Percentiles rank a stretch among this genome's conserved stretches.
phyloP scores from a whole-genome alignment of 176 grass and related monocot genomes.

The Tuctoria greenei region DNA sequence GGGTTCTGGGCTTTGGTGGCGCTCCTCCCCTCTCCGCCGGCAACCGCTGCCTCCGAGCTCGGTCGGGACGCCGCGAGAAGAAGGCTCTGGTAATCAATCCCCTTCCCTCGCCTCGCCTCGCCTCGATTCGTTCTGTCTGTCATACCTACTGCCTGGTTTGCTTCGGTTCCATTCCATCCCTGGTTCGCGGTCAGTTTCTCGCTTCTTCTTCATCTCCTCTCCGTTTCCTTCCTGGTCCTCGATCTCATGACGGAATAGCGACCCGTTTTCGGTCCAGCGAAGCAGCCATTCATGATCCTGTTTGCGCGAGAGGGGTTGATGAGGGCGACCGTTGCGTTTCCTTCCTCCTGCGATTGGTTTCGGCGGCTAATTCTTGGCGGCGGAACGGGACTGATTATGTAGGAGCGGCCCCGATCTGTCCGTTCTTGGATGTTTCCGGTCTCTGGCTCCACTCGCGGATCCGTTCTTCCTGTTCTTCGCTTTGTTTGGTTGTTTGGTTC shows the following conservation, averaged over 20 bases:
- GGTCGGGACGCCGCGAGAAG: background rate
- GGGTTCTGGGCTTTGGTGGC: conserved; percentile 10
- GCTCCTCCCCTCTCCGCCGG: background rate
- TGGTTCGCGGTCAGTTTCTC: background rate
- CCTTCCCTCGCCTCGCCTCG: background rate
- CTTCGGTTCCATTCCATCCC: background rate
- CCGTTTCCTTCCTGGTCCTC: too few relatives aligned
- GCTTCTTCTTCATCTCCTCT: background rate
- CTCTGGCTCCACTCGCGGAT: background rate
- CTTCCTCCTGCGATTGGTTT: background rate
- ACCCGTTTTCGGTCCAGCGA: background rate
- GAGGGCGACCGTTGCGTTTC: background rate
- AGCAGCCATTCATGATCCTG: too few relatives aligned
- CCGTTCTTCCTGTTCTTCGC: background rate
- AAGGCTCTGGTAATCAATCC: background rate
- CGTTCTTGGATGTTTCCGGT: background rate
- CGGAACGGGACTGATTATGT: background rate
- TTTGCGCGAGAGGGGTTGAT: background rate
- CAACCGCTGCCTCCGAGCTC: background rate
- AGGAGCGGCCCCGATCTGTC: background rate
- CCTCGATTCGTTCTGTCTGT: background rate
- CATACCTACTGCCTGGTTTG: background rate
- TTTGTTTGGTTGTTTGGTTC: background rate
- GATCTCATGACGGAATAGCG: background rate
- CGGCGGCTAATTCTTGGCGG: background rate